phyloP scores from a whole-genome alignment of 176 grass and related monocot genomes.

The Saccharum spontaneum region DNA sequence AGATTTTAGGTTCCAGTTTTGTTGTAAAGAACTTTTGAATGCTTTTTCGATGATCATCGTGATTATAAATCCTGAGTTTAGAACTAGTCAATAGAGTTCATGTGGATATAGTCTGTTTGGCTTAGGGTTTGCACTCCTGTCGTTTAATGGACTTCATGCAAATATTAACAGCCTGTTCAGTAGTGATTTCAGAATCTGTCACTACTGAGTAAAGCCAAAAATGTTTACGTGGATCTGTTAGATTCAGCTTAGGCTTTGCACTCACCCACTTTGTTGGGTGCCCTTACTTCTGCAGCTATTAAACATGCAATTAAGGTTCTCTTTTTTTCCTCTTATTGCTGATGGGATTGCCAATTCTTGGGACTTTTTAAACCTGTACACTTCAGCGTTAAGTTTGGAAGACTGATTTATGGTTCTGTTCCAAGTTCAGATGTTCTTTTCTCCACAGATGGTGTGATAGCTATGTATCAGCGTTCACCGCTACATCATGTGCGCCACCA shows the following conservation, averaged over 20 bases:
- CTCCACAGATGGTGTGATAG: not conserved
- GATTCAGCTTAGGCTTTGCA: conserved; percentile 1
- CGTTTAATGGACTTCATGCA: not conserved
- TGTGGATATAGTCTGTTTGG: not conserved
- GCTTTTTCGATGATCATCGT: not conserved
- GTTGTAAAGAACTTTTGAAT: not conserved
- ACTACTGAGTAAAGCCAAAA: not conserved
- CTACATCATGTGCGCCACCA: too few relatives aligned
- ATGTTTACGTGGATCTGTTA: not conserved
- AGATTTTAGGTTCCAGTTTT: not conserved
- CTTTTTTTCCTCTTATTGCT: not conserved
- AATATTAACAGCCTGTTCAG: not conserved
- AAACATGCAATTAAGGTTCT: not conserved
- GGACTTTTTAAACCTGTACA: not conserved
- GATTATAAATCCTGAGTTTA: not conserved
- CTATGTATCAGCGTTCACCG: too few relatives aligned
- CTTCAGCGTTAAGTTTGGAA: not conserved
- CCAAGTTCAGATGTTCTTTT: not conserved
- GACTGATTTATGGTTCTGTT: not conserved
- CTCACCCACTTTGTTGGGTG: not conserved
- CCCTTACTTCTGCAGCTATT: not conserved
- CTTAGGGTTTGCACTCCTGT: conserved; percentile 4
- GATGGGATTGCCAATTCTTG: not conserved
- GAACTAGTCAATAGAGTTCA: not conserved
- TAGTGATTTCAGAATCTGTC: too few relatives aligned